Base-by-base conservation (phyloP, 1,139 yeast genomes). In the Diutina rugosa region DNA sequence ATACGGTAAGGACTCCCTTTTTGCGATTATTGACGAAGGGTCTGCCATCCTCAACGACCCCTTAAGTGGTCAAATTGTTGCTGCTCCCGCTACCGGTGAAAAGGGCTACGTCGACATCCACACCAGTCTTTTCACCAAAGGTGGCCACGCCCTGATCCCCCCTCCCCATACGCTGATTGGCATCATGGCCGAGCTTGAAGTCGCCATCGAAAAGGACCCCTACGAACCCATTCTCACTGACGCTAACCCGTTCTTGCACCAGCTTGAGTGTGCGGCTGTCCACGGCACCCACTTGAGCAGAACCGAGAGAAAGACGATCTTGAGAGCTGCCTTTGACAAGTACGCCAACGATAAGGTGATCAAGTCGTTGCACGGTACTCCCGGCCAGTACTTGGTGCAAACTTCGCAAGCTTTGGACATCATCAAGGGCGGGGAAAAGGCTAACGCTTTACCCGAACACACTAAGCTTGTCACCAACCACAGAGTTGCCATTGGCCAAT, bases 1-100 rank as follows among this genome's bases (percentile, higher is more conserved):
- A 18, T 58, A 54, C 32, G 62, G 63, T 8, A 53, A 56, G 6
- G 52, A 59, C 56, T 55, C 59, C 9, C 38, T 60, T 16, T 59
- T 59, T 38, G 61, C 63, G 21, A 58, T 61, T n/a, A 55, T 61
- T 21, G 61, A 61, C 51, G 63, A 61, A 32, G 53, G 53, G 9
- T 32, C 32, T 16, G 41, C 41, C 6, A n/a, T 49, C 16, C 32
- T 32, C 6, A 14, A 14, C 28, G 53, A 49, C 18, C 44, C 41
- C 5, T 18, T 49, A 16, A 28, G 28, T 18, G 53, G 53, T 30
- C 41, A 49, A 38, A 26, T 56, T 41, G 55, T 61, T n/a, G 62
- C 61, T 14, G 55, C 56, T 26, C 61, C 61, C 6, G 62, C 54
- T 29, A 59, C 62, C 8, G 60, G 62, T 12, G 62, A 60, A 53